phyloP scores from a whole-genome alignment of 768 basidiomycete genomes.

The Lactarius deliciosus region DNA sequence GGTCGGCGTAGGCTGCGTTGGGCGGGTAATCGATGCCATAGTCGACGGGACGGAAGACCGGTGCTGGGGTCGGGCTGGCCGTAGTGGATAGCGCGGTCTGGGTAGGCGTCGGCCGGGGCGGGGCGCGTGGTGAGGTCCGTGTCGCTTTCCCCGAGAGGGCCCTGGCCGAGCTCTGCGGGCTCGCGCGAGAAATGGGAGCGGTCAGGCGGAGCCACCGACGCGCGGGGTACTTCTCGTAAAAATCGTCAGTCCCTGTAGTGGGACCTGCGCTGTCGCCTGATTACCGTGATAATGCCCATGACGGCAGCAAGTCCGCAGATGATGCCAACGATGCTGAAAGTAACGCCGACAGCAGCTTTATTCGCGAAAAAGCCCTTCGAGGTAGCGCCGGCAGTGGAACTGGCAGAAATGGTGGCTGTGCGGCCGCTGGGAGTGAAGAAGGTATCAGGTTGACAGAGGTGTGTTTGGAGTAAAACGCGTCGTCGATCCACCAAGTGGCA shows the following conservation, averaged over 20 bases:
- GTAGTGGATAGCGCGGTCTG: constrained; percentile 26
- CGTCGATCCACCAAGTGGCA: neutral
- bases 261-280: constrained; percentile 11
- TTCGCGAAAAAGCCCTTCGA: constrained; percentile 24
- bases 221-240: constrained; percentile 23
- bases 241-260: constrained; percentile 7
- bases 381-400: neutral
- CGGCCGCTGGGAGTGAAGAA: neutral
- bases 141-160: neutral
- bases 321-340: constrained; percentile 32
- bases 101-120: constrained; percentile 23
- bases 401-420: neutral
- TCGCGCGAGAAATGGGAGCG: neutral
- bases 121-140: constrained; percentile 4
- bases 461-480: neutral
- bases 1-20: neutral
- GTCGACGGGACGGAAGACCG: constrained; percentile 12
- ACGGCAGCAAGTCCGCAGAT: constrained; percentile 20
- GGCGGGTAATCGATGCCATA: constrained; percentile 27
- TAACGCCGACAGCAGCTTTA: constrained; percentile 29
- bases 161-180: constrained; percentile 18
- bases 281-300: neutral
- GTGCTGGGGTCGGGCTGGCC: constrained; percentile 4
- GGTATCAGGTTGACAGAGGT: neutral
- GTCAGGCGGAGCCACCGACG: neutral